These are phyloP conservation scores for Crotalaria pallida DNA, from an alignment of 306 rosid species.

Conservation along the genomic window DNA sequence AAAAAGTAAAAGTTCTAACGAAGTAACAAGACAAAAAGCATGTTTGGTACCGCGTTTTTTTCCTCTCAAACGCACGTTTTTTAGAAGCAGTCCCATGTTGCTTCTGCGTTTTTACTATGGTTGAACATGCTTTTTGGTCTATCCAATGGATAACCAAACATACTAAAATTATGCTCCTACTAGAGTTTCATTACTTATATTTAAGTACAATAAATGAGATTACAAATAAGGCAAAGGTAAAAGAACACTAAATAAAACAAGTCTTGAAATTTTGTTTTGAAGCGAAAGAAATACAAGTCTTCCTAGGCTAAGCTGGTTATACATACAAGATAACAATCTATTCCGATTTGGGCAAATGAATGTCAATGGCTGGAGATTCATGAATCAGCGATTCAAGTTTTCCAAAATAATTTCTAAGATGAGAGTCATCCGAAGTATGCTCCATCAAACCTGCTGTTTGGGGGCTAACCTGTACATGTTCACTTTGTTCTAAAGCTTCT, in stretches of 20 bases:
- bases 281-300: too few relatives aligned
- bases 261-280: background rate
- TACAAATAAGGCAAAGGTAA: background rate
- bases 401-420: constrained; percentile 32
- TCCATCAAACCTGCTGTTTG: constrained; percentile 15
- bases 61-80: too few relatives aligned
- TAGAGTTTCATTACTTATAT: background rate
- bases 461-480: background rate
- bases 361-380: constrained; percentile 41
- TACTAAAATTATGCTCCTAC: background rate
- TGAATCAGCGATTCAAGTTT: constrained; percentile 48
- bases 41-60: too few relatives aligned
- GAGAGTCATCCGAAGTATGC: constrained; percentile 26
- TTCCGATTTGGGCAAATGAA: constrained; percentile 14
- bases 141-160: too few relatives aligned
- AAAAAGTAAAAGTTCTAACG: background rate
- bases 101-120: too few relatives aligned
- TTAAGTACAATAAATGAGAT: background rate
- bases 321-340: background rate
- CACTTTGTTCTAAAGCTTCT: background rate
- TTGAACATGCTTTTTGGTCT: too few relatives aligned
- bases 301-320: background rate
- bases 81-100: too few relatives aligned
- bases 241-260: background rate
- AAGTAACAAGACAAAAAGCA: background rate